Evolutionary conservation across 2,329 filamentous ascomycete species (phyloP).

Genomic region (Aspergillus felis): DNA sequence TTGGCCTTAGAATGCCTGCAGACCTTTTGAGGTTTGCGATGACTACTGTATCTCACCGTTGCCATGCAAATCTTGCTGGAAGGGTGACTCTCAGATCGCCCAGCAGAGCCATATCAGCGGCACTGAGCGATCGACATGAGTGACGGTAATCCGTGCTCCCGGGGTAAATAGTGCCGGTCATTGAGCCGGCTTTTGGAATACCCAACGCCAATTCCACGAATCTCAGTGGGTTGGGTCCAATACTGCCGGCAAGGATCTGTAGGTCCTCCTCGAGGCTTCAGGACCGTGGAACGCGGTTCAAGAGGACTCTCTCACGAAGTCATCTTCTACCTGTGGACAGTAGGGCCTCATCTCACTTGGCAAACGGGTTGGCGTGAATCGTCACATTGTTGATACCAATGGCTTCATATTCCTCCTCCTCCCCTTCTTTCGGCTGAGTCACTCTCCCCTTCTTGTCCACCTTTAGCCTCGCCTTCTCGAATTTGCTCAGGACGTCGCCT

Average conservation of each 20-base stretch:
- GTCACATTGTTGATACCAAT: conserved; percentile 54
- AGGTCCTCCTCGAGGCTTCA: not conserved
- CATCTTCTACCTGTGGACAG: not conserved
- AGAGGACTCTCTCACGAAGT: not conserved
- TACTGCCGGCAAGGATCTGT: not conserved
- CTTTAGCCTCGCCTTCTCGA: conserved; percentile 57
- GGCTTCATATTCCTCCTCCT: conserved; percentile 43
- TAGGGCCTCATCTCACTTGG: conserved; percentile 40
- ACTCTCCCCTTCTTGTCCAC: conserved; percentile 62
- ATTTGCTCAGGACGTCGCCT: conserved; percentile 42
- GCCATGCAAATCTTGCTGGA: not conserved
- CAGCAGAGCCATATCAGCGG: not conserved
- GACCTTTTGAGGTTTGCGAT: not conserved
- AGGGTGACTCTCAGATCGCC: not conserved
- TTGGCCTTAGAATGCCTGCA: not conserved
- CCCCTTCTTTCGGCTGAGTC: conserved; percentile 39
- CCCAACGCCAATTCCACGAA: not conserved
- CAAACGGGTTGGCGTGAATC: conserved; percentile 63
- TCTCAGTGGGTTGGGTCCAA: not conserved
- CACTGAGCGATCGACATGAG: not conserved
- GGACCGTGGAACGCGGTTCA: not conserved
- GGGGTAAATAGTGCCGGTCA: not conserved
- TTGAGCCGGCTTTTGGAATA: not conserved
- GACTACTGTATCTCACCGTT: not conserved
- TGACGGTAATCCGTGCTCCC: not conserved